These are phyloP conservation scores for Rhodotorula mucilaginosa DNA, from an alignment of 1,284 basidiomycete genomes.

Conservation along the genomic window DNA sequence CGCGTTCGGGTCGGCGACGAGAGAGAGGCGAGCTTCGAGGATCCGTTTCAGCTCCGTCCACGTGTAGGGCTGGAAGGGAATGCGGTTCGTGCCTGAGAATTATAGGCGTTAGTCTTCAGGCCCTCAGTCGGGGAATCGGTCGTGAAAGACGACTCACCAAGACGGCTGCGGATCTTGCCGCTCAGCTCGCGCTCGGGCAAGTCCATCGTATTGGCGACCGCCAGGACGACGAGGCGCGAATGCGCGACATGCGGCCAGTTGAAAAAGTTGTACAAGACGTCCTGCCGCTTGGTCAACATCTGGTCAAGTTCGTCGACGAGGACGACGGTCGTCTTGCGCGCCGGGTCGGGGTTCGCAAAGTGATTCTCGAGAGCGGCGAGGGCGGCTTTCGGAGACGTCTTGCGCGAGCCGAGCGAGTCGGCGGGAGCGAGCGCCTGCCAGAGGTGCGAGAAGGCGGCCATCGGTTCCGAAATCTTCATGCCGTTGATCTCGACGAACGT, in stretches of 20 bases:
- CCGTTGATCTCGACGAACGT: slow-evolving; percentile 99
- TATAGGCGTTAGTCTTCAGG: background rate
- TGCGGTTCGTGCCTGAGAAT: slow-evolving; percentile 80
- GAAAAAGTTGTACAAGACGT: slow-evolving; percentile 99
- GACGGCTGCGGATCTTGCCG: slow-evolving; percentile 84
- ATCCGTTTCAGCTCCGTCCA: slow-evolving; percentile 79
- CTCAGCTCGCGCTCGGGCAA: slow-evolving; percentile 89
- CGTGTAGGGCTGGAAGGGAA: slow-evolving; percentile 91
- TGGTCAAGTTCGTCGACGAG: slow-evolving; percentile 99
- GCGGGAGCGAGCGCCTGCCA: slow-evolving; percentile 69
- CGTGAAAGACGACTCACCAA: slow-evolving; percentile 64
- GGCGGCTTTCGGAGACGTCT: slow-evolving; percentile 37
- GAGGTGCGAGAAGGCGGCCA: slow-evolving; percentile 79
- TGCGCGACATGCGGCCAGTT: slow-evolving; percentile 92
- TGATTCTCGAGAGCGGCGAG: slow-evolving; percentile 42
- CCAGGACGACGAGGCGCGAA: slow-evolving; percentile 87
- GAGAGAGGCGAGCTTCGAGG: slow-evolving; percentile 69
- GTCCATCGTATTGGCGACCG: slow-evolving; percentile 98
- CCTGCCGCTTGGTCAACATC: slow-evolving; percentile 90
- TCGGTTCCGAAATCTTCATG: slow-evolving; percentile 82
- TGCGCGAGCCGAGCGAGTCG: slow-evolving; percentile 1
- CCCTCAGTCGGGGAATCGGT: background rate
- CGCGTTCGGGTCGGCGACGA: slow-evolving; percentile 45
- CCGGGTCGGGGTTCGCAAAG: slow-evolving; percentile 44
- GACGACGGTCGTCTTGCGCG: slow-evolving; percentile 60